phyloP scores from a whole-genome alignment of 768 basidiomycete species.

The Boletus patriciae region DNA sequence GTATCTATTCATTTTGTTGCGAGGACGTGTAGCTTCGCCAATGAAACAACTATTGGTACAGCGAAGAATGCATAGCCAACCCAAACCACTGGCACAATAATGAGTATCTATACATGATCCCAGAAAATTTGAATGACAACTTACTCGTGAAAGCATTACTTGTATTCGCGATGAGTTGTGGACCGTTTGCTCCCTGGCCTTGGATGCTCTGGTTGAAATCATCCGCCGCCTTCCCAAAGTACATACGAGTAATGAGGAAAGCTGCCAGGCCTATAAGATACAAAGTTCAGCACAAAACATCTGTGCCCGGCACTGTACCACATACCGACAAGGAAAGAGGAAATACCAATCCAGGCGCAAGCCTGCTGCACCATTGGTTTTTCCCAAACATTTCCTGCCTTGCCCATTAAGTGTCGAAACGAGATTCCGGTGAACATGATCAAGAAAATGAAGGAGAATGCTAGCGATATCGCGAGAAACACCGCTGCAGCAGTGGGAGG shows the following conservation, averaged over 20 bases:
- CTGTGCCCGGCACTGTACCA: background rate
- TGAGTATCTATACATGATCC: background rate
- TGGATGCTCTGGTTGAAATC: slow-evolving; percentile 71
- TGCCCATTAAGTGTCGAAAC: slow-evolving; percentile 64
- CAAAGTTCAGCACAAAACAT: background rate
- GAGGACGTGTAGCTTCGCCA: slow-evolving; percentile 66
- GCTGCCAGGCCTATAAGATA: slow-evolving; percentile 54
- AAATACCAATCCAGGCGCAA: slow-evolving; percentile 73
- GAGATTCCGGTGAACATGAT: slow-evolving; percentile 63
- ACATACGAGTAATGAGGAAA: slow-evolving; percentile 74
- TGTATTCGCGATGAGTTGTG: slow-evolving; percentile 58
- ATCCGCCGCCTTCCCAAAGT: slow-evolving; percentile 75
- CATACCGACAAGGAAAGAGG: slow-evolving; percentile 73
- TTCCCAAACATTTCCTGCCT: slow-evolving; percentile 49
- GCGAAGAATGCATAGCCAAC: slow-evolving; percentile 74
- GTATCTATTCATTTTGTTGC: slow-evolving; percentile 38
- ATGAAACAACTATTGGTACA: slow-evolving; percentile 65
- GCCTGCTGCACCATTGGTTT: slow-evolving; percentile 56
- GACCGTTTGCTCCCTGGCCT: slow-evolving; percentile 51
- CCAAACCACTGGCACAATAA: slow-evolving; percentile 60
- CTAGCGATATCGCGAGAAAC: slow-evolving; percentile 62
- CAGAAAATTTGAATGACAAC: slow-evolving; percentile 26
- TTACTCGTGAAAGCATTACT: slow-evolving; percentile 76
- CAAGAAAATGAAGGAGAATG: slow-evolving; percentile 61
- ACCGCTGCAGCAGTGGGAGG: slow-evolving; percentile 61